Base-by-base conservation (phyloP, 2,329 filamentous ascomycete species). In the Colletotrichum trifolii region DNA sequence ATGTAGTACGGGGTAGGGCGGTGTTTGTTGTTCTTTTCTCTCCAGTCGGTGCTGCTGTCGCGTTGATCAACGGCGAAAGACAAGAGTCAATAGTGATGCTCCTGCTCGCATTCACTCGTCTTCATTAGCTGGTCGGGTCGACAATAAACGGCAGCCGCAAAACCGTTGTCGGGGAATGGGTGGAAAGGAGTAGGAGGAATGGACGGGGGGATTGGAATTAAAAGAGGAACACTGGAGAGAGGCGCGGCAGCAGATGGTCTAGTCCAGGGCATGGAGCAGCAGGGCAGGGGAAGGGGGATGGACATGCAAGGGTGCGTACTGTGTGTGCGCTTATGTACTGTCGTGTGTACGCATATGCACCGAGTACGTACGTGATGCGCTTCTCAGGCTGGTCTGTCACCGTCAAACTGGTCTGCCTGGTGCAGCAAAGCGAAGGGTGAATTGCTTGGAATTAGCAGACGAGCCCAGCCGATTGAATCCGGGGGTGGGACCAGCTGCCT, bases 141-240 rank as follows among this genome's bases (percentile, higher is more conserved):
- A 62, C 47, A 57, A 42, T 54, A 42, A 42, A 60, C 52, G 47
- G 53, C 52, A 56, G 48, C 35, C 40, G 52, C 17, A 43, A 43
- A 11, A 52, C 63, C 47, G 52, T 56, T 53, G 58, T 57, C 46
- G 59, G 42, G n/a, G 33, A 53, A 57, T 57, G 53, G 58, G 15
- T 62, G 42, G 47, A 48, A 53, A 53, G 59, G 58, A 48, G 49
- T 48, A n/a, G 33, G 15, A 66, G 42, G 52, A 43, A 57, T 48
- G 63, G 38, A 39, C 53, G 40, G 58, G 60, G 57, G 63, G 63
- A 57, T 52, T 33, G 58, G 59, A 57, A 57, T 47, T 62, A 66
- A 66, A 63, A 63, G 58, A 63, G 47, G 36, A 25, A 25, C 25
- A 25, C 25, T 25, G 25, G 25, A 45, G 56, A 45, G 43, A 46